Percentiles rank a stretch among this genome's conserved stretches.
phyloP scores from a whole-genome alignment of 2,329 filamentous ascomycete genomes.

The Madurella fahalii region DNA sequence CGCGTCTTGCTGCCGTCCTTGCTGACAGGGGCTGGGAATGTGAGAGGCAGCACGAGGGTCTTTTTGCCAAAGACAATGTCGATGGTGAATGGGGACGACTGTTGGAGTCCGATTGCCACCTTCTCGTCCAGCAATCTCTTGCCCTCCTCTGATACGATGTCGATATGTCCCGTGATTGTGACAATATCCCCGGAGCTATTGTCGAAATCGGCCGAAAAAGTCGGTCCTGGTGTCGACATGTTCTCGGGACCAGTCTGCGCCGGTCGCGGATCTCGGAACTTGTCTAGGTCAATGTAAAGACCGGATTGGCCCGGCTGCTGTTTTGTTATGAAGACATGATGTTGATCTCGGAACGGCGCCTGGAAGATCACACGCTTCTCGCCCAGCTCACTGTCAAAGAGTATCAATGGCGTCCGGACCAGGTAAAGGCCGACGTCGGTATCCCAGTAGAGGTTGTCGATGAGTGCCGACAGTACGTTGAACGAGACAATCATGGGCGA shows the following conservation, averaged over 20 bases:
- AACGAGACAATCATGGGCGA: slow-evolving; percentile 41
- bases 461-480: slow-evolving; percentile 36
- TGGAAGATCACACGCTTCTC: slow-evolving; percentile 31
- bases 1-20: slow-evolving; percentile 35
- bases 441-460: slow-evolving; percentile 18
- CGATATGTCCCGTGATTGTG: slow-evolving; percentile 38
- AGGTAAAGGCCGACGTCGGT: slow-evolving; percentile 32
- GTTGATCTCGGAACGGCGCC: slow-evolving; percentile 29
- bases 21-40: slow-evolving; percentile 40
- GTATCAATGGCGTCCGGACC: slow-evolving; percentile 24
- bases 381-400: slow-evolving; percentile 29
- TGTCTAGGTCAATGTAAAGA: slow-evolving; percentile 22
- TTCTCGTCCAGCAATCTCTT: slow-evolving; percentile 38
- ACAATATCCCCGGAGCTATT: slow-evolving; percentile 29
- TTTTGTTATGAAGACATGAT: slow-evolving; percentile 36
- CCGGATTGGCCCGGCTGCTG: slow-evolving; percentile 34
- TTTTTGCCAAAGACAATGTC: slow-evolving; percentile 37
- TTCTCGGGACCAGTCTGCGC: background rate
- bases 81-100: slow-evolving; percentile 39
- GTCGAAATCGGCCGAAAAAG: slow-evolving; percentile 32
- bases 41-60: slow-evolving; percentile 31
- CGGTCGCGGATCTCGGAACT: slow-evolving; percentile 20
- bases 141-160: slow-evolving; percentile 35
- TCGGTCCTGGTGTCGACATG: slow-evolving; percentile 3
- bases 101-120: slow-evolving; percentile 34